A percentile compares a stretch with the other conserved stretches of the same genome.
These are phyloP conservation scores for Neodidymelliopsis sp. DNA, from an alignment of 2,329 filamentous ascomycete genomes.

Conservation along the genomic window DNA sequence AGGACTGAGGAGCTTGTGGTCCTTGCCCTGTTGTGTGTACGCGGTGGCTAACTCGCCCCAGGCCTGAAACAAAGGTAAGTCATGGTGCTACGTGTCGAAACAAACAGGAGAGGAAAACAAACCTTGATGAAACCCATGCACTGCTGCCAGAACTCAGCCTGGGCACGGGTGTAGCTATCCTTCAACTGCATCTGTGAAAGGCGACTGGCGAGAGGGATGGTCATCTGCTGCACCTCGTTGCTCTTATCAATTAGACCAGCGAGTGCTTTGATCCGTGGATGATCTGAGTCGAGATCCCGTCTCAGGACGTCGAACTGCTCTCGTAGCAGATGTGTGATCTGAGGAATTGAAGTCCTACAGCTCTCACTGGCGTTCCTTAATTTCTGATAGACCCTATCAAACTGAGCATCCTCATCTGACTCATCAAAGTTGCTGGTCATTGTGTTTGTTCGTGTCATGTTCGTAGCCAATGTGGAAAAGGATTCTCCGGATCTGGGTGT, in stretches of 20 bases:
- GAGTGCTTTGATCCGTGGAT: constrained; percentile 45
- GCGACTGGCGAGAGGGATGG: constrained; percentile 74
- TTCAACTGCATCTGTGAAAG: constrained; percentile 83
- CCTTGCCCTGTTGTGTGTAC: constrained; percentile 44
- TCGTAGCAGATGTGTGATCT: constrained; percentile 39
- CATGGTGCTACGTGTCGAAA: constrained; percentile 19
- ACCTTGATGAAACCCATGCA: constrained; percentile 76
- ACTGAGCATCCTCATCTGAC: constrained; percentile 78
- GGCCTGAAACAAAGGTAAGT: constrained; percentile 56
- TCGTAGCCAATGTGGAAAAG: constrained; percentile 66
- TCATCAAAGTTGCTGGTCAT: constrained; percentile 68
- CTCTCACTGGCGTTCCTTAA: constrained; percentile 77
- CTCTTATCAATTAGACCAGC: constrained; percentile 75
- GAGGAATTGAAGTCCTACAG: constrained; percentile 74
- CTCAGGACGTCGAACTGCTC: constrained; percentile 39
- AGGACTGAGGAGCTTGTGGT: constrained; percentile 60
- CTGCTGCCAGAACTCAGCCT: constrained; percentile 70
- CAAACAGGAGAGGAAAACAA: constrained; percentile 30
- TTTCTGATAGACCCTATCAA: constrained; percentile 82
- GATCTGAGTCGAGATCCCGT: constrained; percentile 44
- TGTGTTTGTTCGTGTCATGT: constrained; percentile 54
- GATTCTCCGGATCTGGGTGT: constrained; percentile 86
- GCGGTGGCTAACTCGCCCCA: constrained; percentile 70
- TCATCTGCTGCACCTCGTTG: constrained; percentile 73
- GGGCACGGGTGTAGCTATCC: constrained; percentile 76